Percentiles rank a stretch among this genome's conserved stretches.
These are phyloP conservation scores for Claviceps capensis DNA, from an alignment of 2,329 filamentous ascomycete species.

Conservation along the genomic window DNA sequence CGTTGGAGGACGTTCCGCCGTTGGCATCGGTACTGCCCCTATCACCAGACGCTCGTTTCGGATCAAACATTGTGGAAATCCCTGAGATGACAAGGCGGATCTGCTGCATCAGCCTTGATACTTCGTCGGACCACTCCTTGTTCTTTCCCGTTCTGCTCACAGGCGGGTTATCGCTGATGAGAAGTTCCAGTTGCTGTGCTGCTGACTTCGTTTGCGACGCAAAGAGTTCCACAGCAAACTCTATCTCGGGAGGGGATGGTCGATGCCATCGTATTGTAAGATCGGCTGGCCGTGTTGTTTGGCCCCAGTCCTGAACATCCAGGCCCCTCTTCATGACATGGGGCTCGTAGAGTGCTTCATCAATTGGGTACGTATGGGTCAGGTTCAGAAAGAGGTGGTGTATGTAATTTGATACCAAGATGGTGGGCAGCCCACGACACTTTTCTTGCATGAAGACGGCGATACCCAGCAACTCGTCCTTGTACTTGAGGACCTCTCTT, in stretches of 20 bases:
- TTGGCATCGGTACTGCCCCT: conserved; percentile 33
- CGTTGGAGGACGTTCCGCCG: background rate
- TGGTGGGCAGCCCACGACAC: conserved; percentile 83
- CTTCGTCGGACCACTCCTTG: conserved; percentile 97
- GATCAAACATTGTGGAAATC: conserved; percentile 79
- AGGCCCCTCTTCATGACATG: conserved; percentile 57
- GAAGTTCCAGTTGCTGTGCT: conserved; percentile 55
- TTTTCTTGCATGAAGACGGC: conserved; percentile 93
- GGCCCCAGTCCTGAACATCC: conserved; percentile 72
- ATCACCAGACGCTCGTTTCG: conserved; percentile 50
- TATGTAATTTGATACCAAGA: conserved; percentile 94
- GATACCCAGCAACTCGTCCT: conserved; percentile 78
- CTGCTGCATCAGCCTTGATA: conserved; percentile 78
- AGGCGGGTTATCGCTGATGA: conserved; percentile 70
- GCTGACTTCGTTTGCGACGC: conserved; percentile 70
- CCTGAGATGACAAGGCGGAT: conserved; percentile 82
- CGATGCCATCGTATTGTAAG: conserved; percentile 87
- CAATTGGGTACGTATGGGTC: conserved; percentile 85
- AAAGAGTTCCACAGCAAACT: conserved; percentile 83
- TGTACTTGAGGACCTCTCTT: conserved; percentile 75
- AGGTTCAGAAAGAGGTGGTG: conserved; percentile 91
- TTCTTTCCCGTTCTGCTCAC: conserved; percentile 89
- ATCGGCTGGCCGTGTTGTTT: conserved; percentile 56
- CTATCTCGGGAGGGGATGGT: conserved; percentile 63
- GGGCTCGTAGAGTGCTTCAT: conserved; percentile 80